Conservation (phyloP, 2,329 filamentous ascomycete species). For the Aureobasidium sp. region DNA sequence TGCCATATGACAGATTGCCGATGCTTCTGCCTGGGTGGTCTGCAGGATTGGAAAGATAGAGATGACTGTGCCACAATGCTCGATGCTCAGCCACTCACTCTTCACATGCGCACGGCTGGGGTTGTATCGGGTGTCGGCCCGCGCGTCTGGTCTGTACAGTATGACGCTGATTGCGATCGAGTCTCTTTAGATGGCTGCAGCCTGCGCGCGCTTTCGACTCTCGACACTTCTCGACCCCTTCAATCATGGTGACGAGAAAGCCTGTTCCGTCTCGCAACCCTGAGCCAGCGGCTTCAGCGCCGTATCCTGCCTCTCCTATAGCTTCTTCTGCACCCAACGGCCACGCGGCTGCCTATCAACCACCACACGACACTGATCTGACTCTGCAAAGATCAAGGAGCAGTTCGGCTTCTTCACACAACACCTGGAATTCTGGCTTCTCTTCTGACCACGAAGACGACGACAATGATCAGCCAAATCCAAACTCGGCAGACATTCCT, state of each 20-base stretch:
- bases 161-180: neutral
- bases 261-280: constrained; percentile 32
- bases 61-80: neutral
- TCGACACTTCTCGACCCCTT: neutral
- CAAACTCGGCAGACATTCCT: constrained; percentile 15
- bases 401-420: constrained; percentile 26
- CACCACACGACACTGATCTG: constrained; percentile 22
- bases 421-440: constrained; percentile 29
- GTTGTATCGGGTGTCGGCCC: neutral
- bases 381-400: constrained; percentile 10
- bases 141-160: neutral
- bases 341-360: constrained; percentile 6
- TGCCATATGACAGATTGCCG: neutral
- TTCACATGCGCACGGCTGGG: neutral
- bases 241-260: constrained; percentile 39
- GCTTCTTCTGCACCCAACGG: constrained; percentile 20
- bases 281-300: constrained; percentile 34
- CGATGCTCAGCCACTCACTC: neutral
- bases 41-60: neutral
- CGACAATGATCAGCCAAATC: constrained; percentile 19
- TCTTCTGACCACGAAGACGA: constrained; percentile 25
- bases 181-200: neutral
- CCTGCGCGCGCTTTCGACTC: neutral
- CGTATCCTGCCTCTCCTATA: constrained; percentile 40
- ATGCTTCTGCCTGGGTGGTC: neutral